Evolutionary conservation across 371 early-diverging fungal genomes (phyloP).

Genomic region (Quaeritorhiza haematococci): DNA sequence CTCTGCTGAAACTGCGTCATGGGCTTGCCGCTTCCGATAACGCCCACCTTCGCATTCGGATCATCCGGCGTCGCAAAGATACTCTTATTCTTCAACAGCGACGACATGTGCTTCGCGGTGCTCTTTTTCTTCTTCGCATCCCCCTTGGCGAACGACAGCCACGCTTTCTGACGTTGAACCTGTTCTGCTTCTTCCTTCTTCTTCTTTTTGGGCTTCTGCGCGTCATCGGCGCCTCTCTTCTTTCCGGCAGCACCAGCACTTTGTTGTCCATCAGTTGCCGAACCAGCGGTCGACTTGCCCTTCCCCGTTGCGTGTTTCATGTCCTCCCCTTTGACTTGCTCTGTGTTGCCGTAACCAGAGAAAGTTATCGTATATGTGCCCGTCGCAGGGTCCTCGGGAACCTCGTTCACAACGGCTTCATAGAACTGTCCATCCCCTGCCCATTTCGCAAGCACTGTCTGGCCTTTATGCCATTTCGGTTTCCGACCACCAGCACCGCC

Average conservation of each 20-base stretch:
- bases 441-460: slow-evolving; percentile 63
- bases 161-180: slow-evolving; percentile 68
- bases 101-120: background rate
- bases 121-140: slow-evolving; percentile 45
- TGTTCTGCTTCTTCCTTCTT: slow-evolving; percentile 56
- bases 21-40: slow-evolving; percentile 47
- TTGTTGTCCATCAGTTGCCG: too few relatives aligned
- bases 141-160: slow-evolving; percentile 65
- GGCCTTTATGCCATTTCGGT: slow-evolving; percentile 47
- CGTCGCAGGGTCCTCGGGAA: slow-evolving; percentile 33
- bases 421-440: slow-evolving; percentile 66
- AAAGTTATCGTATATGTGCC: slow-evolving; percentile 62
- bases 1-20: slow-evolving; percentile 46
- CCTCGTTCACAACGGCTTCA: slow-evolving; percentile 63
- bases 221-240: too few relatives aligned
- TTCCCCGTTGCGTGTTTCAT: slow-evolving; percentile 48
- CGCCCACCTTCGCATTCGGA: slow-evolving; percentile 50
- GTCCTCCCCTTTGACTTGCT: slow-evolving; percentile 56
- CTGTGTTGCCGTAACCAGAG: slow-evolving; percentile 58
- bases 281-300: too few relatives aligned
- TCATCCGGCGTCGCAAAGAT: slow-evolving; percentile 60
- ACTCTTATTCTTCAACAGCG: slow-evolving; percentile 25
- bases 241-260: too few relatives aligned
- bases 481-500: slow-evolving; percentile 22
- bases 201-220: slow-evolving; percentile 44